Conservation (phyloP, 1,284 basidiomycete species). For the Ustilago hordei region DNA sequence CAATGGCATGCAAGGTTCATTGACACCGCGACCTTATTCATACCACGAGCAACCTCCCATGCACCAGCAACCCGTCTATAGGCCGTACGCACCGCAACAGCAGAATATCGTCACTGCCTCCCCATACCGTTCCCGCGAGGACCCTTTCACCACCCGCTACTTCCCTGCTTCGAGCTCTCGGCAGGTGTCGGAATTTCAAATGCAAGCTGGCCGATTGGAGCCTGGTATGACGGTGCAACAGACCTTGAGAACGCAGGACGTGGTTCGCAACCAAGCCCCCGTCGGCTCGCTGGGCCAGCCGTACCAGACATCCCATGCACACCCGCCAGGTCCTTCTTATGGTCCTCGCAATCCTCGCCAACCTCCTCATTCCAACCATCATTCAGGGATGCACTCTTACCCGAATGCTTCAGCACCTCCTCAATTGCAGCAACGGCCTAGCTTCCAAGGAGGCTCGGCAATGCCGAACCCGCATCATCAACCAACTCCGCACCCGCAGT, state of each 20-base stretch:
- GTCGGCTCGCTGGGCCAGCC: slow-evolving; percentile 20
- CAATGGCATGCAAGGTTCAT: slow-evolving; percentile 29
- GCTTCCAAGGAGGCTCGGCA: slow-evolving; percentile 18
- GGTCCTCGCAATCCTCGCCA: slow-evolving; percentile 50
- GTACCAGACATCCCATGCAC: slow-evolving; percentile 20
- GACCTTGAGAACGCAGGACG: slow-evolving; percentile 55
- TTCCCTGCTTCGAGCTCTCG: slow-evolving; percentile 64
- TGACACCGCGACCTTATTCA: slow-evolving; percentile 55
- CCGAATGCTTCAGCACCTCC: slow-evolving; percentile 24
- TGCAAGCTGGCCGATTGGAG: slow-evolving; percentile 45
- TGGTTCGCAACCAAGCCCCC: slow-evolving; percentile 26
- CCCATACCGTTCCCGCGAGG: slow-evolving; percentile 45
- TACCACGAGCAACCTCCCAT: slow-evolving; percentile 48
- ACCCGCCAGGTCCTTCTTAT: slow-evolving; percentile 38
- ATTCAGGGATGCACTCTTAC: slow-evolving; percentile 21
- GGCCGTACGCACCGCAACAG: slow-evolving; percentile 29
- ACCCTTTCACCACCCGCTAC: slow-evolving; percentile 57
- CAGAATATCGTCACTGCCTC: slow-evolving; percentile 16
- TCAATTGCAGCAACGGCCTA: slow-evolving; percentile 29
- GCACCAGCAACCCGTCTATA: slow-evolving; percentile 36
- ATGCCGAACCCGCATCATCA: slow-evolving; percentile 28
- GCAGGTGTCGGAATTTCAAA: slow-evolving; percentile 64
- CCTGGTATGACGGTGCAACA: slow-evolving; percentile 67
- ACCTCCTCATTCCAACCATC: slow-evolving; percentile 21
- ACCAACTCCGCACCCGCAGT: slow-evolving; percentile 35